Evolutionary conservation across 805 yeast genomes (phyloP).

Genomic region (Tetrapisispora iriomotensis): DNA sequence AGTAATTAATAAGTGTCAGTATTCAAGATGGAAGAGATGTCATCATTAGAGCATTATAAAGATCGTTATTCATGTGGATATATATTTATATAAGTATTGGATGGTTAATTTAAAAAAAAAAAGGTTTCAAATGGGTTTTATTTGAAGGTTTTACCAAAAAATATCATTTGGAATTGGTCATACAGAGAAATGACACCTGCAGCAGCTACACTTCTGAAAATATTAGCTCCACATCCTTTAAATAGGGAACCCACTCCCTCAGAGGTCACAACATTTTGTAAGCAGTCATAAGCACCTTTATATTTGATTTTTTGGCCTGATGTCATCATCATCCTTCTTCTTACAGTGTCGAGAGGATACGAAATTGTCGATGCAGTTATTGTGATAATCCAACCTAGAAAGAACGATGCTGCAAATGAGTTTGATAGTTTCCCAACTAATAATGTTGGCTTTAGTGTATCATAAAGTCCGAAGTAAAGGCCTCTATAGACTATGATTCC

Average conservation of each 20-base stretch:
- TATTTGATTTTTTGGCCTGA: constrained; percentile 94
- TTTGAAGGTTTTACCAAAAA: constrained; percentile 87
- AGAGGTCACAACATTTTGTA: constrained; percentile 75
- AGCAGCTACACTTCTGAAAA: constrained; percentile 97
- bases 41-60: too few species aligned
- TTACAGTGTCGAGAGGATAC: constrained; percentile 93
- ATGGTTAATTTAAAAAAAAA: too few species aligned
- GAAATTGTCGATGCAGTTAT: constrained; percentile 95
- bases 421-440: constrained; percentile 85
- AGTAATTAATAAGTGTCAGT: too few species aligned
- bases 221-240: constrained; percentile 98
- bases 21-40: too few species aligned
- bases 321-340: constrained; percentile 99
- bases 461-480: constrained; percentile 91
- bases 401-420: constrained; percentile 83
- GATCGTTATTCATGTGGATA: too few species aligned
- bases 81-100: too few species aligned
- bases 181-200: constrained; percentile 95
- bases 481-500: constrained; percentile 97
- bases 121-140: too few species aligned
- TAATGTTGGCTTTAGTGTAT: constrained; percentile 85
- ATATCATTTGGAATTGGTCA: constrained; percentile 84
- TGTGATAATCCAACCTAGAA: constrained; percentile 90
- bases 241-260: constrained; percentile 83
- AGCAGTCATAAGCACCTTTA: constrained; percentile 84